These are phyloP conservation scores for Pigoraptor vietnamica DNA, from an alignment of 78 protist genomes.

Conservation along the genomic window DNA sequence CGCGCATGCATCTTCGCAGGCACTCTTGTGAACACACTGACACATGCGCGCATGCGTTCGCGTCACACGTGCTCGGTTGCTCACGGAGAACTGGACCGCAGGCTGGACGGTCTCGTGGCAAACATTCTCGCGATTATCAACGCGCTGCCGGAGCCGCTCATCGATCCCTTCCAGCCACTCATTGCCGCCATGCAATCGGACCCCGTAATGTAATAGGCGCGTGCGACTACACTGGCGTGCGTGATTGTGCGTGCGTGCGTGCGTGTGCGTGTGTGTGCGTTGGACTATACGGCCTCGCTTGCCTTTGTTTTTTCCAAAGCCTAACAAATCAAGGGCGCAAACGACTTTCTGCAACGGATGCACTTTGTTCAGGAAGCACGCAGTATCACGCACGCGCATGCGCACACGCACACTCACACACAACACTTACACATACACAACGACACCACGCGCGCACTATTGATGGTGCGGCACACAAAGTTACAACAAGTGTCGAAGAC, in stretches of 20 bases:
- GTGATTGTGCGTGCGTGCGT: no score
- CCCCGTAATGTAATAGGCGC: no score
- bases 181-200: not conserved
- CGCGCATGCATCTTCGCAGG: no score
- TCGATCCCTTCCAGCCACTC: not conserved
- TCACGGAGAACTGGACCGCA: no score
- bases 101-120: not conserved
- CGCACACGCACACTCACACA: not conserved
- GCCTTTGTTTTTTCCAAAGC: not conserved
- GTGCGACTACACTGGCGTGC: no score
- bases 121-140: not conserved
- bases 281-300: not conserved
- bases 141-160: not conserved
- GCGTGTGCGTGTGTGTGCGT: not conserved
- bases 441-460: not conserved
- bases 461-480: no score
- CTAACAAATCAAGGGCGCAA: not conserved
- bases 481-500: not conserved
- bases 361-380: not conserved
- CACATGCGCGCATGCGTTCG: no score
- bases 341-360: not conserved
- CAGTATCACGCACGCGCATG: not conserved
- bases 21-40: no score
- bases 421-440: not conserved
- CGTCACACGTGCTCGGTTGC: no score